Conservation (phyloP, 202 grass and related monocot genomes). For the Brachypodium distachyon region DNA sequence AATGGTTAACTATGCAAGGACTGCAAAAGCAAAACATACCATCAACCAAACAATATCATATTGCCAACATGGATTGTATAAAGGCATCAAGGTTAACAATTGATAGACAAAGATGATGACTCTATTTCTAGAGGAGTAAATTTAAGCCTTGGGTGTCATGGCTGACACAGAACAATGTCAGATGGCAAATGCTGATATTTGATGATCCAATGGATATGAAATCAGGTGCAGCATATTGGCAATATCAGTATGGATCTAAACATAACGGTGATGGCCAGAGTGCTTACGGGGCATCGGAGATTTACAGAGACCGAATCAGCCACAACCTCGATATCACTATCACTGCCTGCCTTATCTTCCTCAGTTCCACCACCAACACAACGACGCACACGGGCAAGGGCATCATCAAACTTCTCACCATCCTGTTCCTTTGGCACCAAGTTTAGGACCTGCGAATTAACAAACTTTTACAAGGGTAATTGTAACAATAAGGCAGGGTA, state of each 20-base stretch:
- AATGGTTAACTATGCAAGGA: neutral
- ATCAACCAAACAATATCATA: neutral
- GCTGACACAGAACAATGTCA: slow-evolving; percentile 5
- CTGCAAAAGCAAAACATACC: neutral
- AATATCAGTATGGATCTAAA: slow-evolving; percentile 7
- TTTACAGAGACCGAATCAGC: slow-evolving; percentile 73
- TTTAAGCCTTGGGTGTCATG: neutral
- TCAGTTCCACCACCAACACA: slow-evolving; percentile 77
- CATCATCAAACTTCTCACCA: slow-evolving; percentile 65
- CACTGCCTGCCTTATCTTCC: slow-evolving; percentile 52
- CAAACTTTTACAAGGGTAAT: slow-evolving; percentile 12
- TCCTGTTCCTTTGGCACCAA: slow-evolving; percentile 83
- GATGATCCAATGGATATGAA: neutral
- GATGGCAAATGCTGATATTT: neutral
- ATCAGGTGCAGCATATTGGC: neutral
- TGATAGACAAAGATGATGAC: neutral
- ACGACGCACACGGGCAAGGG: slow-evolving; percentile 65
- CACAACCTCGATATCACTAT: slow-evolving; percentile 87
- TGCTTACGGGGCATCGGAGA: slow-evolving; percentile 83
- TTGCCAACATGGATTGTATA: neutral
- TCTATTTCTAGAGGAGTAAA: neutral
- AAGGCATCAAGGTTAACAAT: neutral
- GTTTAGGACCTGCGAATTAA: slow-evolving; percentile 48
- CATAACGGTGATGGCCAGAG: neutral
- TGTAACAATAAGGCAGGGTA: slow-evolving; percentile 9